Conservation (phyloP, 352 stramenopile species). For the Halophytophthora polymorphica region DNA sequence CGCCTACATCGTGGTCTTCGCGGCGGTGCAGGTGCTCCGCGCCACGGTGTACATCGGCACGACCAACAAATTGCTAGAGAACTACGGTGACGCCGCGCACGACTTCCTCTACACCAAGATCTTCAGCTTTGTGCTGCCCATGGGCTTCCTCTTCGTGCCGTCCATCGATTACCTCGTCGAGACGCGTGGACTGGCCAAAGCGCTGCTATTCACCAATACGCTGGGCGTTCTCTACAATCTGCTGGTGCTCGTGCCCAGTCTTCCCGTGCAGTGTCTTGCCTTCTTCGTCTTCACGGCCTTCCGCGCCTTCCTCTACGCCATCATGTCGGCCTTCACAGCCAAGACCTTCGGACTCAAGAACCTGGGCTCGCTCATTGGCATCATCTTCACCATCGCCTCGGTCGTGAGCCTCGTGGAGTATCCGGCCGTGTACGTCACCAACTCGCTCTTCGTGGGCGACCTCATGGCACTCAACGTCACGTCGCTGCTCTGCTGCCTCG, state of each 20-base stretch:
- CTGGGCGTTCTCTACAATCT: slow-evolving; percentile 74
- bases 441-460: slow-evolving; percentile 51
- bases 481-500: slow-evolving; percentile 47
- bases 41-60: slow-evolving; percentile 85
- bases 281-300: slow-evolving; percentile 84
- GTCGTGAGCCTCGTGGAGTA: slow-evolving; percentile 78
- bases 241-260: slow-evolving; percentile 60
- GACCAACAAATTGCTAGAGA: slow-evolving; percentile 79
- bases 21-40: slow-evolving; percentile 69
- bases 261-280: slow-evolving; percentile 61
- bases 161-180: slow-evolving; percentile 85
- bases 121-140: slow-evolving; percentile 80
- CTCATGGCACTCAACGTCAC: slow-evolving; percentile 49
- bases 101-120: slow-evolving; percentile 81
- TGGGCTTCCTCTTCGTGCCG: slow-evolving; percentile 84
- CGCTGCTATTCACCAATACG: slow-evolving; percentile 72
- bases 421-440: slow-evolving; percentile 72
- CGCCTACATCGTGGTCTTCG: slow-evolving; percentile 68
- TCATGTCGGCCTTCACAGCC: slow-evolving; percentile 83
- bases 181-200: slow-evolving; percentile 53
- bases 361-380: slow-evolving; percentile 76
- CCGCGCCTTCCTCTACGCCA: slow-evolving; percentile 83
- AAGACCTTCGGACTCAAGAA: slow-evolving; percentile 87
- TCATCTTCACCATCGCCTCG: slow-evolving; percentile 79
- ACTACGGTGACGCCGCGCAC: slow-evolving; percentile 70